Conservation (phyloP, 371 early-diverging fungal species). For the Apophysomyces variabilis region DNA sequence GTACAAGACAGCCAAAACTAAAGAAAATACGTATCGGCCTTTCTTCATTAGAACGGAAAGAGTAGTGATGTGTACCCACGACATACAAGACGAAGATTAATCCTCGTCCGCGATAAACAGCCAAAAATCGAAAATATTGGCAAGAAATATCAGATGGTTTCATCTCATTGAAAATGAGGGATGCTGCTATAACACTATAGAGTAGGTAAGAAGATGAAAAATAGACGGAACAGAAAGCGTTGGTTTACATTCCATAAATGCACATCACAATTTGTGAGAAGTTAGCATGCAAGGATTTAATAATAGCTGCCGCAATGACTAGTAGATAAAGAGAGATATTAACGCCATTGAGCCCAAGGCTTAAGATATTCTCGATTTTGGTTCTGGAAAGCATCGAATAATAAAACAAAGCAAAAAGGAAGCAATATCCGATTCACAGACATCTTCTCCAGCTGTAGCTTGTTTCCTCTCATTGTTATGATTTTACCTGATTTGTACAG, state of each 20-base stretch:
- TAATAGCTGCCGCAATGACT: slow-evolving; percentile 36
- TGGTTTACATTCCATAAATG: slow-evolving; percentile 49
- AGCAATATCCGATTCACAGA: neutral
- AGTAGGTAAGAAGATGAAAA: neutral
- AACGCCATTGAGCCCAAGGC: slow-evolving; percentile 40
- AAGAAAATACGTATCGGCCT: neutral
- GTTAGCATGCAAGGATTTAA: slow-evolving; percentile 36
- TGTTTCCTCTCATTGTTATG: neutral
- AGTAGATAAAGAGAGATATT: slow-evolving; percentile 41
- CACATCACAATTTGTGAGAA: slow-evolving; percentile 46
- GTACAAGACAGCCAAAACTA: slow-evolving; percentile 49
- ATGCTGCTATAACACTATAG: slow-evolving; percentile 37
- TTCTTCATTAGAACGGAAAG: neutral
- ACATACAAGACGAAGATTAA: slow-evolving; percentile 49
- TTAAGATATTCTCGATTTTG: slow-evolving; percentile 46
- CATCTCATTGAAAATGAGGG: slow-evolving; percentile 41
- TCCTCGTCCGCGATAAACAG: slow-evolving; percentile 43
- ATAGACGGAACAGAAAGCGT: neutral
- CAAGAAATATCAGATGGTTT: slow-evolving; percentile 27
- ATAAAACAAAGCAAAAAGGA: slow-evolving; percentile 10
- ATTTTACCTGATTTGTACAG: too few species aligned
- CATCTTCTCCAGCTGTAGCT: neutral
- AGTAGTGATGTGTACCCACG: neutral
- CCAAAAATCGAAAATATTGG: slow-evolving; percentile 38
- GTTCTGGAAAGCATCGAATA: slow-evolving; percentile 41